Percentiles rank a stretch among this genome's conserved stretches.
These are phyloP conservation scores for Murraya koenigii DNA, from an alignment of 345 rosid species.

Conservation along the genomic window DNA sequence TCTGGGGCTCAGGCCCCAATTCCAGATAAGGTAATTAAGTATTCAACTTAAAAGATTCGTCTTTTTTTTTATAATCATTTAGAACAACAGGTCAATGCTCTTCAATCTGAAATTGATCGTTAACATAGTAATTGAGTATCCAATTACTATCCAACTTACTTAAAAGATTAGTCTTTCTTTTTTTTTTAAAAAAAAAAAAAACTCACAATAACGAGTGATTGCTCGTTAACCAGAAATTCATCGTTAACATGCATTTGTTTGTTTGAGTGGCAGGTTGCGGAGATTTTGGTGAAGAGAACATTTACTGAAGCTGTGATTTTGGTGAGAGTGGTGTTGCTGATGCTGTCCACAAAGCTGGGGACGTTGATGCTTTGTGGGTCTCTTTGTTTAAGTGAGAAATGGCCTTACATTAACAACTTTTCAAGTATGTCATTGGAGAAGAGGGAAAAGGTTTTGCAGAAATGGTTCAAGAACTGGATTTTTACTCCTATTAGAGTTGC, in stretches of 20 bases:
- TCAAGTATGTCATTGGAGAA: constrained; percentile 41
- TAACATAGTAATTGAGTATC: constrained; percentile 19
- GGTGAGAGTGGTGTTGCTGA: constrained; percentile 39
- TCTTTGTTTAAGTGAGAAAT: constrained; percentile 35
- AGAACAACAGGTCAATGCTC: background rate
- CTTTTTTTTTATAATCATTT: background rate
- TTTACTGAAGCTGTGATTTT: constrained; percentile 29
- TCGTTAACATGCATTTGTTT: background rate
- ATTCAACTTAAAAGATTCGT: background rate
- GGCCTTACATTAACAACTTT: constrained; percentile 57
- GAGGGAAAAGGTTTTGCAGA: constrained; percentile 60
- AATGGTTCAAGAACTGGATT: constrained; percentile 38
- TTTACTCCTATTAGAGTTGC: constrained; percentile 54
- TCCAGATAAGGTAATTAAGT: constrained; percentile 42
- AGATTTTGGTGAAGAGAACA: constrained; percentile 27
- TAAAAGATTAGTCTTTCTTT: background rate
- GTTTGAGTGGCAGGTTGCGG: constrained; percentile 36
- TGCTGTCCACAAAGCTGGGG: constrained; percentile 68
- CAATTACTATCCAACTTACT: no score
- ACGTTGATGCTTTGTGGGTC: constrained; percentile 65
- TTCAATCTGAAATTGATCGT: background rate
- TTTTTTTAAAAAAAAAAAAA: no score
- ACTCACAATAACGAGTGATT: no score
- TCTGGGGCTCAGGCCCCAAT: constrained; percentile 42
- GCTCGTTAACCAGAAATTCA: background rate